Conservation (phyloP, 352 stramenopile genomes). For the Saprolegnia parasitica region DNA sequence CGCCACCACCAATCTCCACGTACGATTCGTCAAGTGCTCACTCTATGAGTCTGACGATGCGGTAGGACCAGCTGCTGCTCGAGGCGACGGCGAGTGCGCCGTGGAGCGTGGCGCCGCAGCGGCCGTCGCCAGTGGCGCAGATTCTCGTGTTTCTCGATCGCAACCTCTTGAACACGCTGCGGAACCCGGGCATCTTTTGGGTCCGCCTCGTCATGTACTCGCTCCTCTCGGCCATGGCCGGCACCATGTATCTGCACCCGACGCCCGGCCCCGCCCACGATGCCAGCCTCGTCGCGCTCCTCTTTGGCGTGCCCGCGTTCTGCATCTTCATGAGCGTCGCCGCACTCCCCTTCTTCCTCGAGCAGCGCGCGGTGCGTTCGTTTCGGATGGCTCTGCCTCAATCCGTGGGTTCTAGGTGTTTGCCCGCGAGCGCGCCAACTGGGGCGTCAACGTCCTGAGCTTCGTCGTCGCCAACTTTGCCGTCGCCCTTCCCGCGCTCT, state of each 20-base stretch:
- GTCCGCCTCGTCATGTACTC: slow-evolving; percentile 68
- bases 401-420: no score
- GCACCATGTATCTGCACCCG: slow-evolving; percentile 60
- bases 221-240: slow-evolving; percentile 59
- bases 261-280: slow-evolving; percentile 41
- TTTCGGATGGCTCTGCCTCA: no score
- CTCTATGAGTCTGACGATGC: no score
- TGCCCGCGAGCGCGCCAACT: slow-evolving; percentile 60
- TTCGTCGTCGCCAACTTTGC: slow-evolving; percentile 60
- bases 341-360: slow-evolving; percentile 81
- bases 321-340: slow-evolving; percentile 87
- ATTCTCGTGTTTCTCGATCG: slow-evolving; percentile 47
- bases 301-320: slow-evolving; percentile 86
- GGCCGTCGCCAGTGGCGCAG: slow-evolving; percentile 37
- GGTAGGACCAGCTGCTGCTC: no score
- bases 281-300: slow-evolving; percentile 42
- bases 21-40: background rate
- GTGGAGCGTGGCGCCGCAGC: background rate
- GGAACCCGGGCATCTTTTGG: slow-evolving; percentile 64
- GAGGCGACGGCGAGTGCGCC: background rate
- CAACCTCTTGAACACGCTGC: slow-evolving; percentile 58
- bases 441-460: slow-evolving; percentile 44
- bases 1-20: slow-evolving; percentile 19
- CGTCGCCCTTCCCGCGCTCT: slow-evolving; percentile 42
- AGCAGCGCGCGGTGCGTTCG: slow-evolving; percentile 44